Evolutionary conservation across 805 yeast genomes (phyloP).

Genomic region (Ogataea neopini): DNA sequence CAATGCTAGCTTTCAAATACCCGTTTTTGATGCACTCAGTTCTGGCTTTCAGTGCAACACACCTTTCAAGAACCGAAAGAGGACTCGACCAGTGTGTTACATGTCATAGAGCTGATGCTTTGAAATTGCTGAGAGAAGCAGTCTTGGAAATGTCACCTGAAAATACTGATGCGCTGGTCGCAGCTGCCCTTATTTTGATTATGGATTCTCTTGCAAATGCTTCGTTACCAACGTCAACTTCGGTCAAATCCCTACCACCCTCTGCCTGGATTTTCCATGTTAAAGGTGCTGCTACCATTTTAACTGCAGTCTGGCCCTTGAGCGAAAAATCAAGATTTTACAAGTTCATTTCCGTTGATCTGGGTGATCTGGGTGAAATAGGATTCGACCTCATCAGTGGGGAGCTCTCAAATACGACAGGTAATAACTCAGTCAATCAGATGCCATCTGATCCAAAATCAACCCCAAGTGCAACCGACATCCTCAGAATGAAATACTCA

Average conservation of each 20-base stretch:
- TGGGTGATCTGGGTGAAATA: conserved; percentile 84
- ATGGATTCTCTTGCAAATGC: conserved; percentile 96
- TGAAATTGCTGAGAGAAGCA: conserved; percentile 77
- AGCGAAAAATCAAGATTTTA: conserved; percentile 66
- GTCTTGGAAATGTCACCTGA: conserved; percentile 80
- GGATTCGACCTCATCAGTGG: conserved; percentile 40
- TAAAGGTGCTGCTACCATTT: conserved; percentile 93
- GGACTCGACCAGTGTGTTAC: conserved; percentile 82
- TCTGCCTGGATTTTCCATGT: conserved; percentile 97
- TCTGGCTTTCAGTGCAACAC: conserved; percentile 90
- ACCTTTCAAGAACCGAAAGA: conserved; percentile 72
- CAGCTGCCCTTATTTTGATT: conserved; percentile 83
- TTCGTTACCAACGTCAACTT: conserved; percentile 51
- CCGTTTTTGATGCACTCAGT: conserved; percentile 93
- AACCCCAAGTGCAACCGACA: conserved; percentile 11
- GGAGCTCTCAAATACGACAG: conserved; percentile 31
- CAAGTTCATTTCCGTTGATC: conserved; percentile 77
- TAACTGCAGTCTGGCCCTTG: conserved; percentile 95
- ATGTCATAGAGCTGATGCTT: conserved; percentile 83
- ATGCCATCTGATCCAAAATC: conserved; percentile 7
- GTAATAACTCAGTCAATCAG: conserved; percentile 10
- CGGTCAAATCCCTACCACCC: conserved; percentile 74
- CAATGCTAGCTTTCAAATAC: conserved; percentile 80
- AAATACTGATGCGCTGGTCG: conserved; percentile 91
- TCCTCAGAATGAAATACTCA: conserved; percentile 42